Base-by-base conservation (phyloP, 495 filamentous ascomycete species). In the Daldinia caldariorum region DNA sequence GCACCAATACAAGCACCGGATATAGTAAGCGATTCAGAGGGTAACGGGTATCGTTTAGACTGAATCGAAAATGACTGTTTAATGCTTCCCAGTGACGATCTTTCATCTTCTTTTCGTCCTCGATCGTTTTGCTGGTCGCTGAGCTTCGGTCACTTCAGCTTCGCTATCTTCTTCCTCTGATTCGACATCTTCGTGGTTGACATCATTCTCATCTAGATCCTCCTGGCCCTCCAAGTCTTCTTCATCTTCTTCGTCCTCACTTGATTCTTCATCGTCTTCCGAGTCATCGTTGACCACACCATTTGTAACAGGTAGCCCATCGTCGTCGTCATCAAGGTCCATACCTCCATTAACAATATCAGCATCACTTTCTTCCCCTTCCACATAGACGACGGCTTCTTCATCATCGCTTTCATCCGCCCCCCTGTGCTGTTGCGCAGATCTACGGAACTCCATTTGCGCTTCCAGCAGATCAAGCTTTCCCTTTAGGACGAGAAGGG, bases 391-490 rank as follows among this genome's bases (percentile, higher is more conserved):
- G 1, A 97, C 86, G 26, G 85, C 89, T 12, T 92, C 90, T 85
- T 91, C 89, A 1, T 90, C 91, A 37, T 89, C 81, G 18, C 89
- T 79, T 65, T 87, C 83, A 72, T 84, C 67, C 54, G 69, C 79
- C 35, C 83, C 84, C n/a, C 74, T 79, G 32, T 79, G 79, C 14
- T 79, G 77, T 69, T 78, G 80, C 9, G 77, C 84, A 16, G 83
- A 84, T 62, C 89, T 88, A 32, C 95, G 84, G 66, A 97, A 79
- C 67, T 93, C 87, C 61, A 97, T 86, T 78, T 99, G 95, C 10
- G 93, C 89, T 61, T 93, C 87, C 50, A 97, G 81, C 88, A 97
- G 90, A 75, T 97, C 94, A 9, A 97, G 85, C 76, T 95, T 94
- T 13, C 94, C 94, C 81, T 97, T 96, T 29, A 99, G 84, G n/a